Evolutionary conservation across 768 basidiomycete genomes (phyloP), one percentile per base, ranked within the genome.

Genomic region (Tricholoma bakamatsutake): DNA sequence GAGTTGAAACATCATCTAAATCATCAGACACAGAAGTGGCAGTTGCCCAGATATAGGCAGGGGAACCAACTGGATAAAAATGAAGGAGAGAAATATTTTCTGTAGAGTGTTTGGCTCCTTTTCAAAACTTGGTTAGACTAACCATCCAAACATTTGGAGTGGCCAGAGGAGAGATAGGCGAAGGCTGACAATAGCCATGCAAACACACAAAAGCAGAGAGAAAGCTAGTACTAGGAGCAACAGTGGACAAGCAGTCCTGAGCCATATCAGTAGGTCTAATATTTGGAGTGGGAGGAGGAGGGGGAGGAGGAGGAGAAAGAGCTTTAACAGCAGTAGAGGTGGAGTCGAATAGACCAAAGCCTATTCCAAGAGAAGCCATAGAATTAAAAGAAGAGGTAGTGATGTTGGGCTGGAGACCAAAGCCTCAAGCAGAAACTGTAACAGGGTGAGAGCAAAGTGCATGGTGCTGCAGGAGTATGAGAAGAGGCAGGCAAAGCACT

Each of bases 311-410:
- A 24, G 21, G 21, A 24, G 21, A 24, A 24, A 24, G 21, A 24
- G 21, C 21, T 24, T 24, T 24, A 24, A 24, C 21, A 24, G 21
- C 3, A 24, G 21, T 24, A 24, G 21, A 24, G 3, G 21, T 24
- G 21, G 21, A 24, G 21, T 24, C 3, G 54, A 60, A 52, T 43
- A 61, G 64, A 71, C 68, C 50, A 53, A 67, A 59, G 70, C 69
- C 70, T 70, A 66, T 52, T 52, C 68, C 62, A 37, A 61, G 46
- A 18, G 61, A 53, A 10, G 63, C 59, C 33, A 61, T 43, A 18
- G 61, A 53, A 10, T 62, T 58, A 40, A 61, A 39, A 52, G 65
- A 56, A 43, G 48, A 52, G 5, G 52, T 28, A 33, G 54, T 17
- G 56, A 50, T 11, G 46, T 13, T 5, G 61, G 57, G 33, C 50